Evolutionary conservation across 2,329 filamentous ascomycete genomes (phyloP), one percentile per base, ranked within the genome.

Genomic region (Aspergillus sp.): DNA sequence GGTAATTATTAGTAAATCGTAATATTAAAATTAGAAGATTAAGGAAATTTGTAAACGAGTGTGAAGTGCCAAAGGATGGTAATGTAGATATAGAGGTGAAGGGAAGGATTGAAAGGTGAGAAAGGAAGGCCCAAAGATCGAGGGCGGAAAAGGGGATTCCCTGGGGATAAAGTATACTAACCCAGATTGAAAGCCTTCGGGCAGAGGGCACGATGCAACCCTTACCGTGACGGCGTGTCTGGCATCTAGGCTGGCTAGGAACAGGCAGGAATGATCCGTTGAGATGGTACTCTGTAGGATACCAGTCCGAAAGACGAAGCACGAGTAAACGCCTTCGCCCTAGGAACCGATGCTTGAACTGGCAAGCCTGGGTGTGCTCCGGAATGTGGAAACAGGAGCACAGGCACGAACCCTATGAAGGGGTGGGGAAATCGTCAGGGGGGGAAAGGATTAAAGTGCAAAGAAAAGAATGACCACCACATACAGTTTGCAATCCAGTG

Each of bases 251-350:
- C 72, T 72, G 71, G 69, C 63, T 67, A 68, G 25, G 66, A 65
- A 70, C 65, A 63, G 41, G 41, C 70, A 74, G 75, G 75, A 77
- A 78, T 79, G 73, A 76, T 70, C 70, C 70, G 72, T 67, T 70
- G 71, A 72, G 71, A 67, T 69, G 64, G 12, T 69, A 70, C 67
- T 69, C 67, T 73, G 70, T 59, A 67, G 69, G 68, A 75, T 73
- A 70, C 74, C 70, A 75, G 67, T 71, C 65, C 65, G 59, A 72
- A 67, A 73, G 72, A 72, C 74, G 72, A 77, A 80, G 75, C 61
- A 78, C 78, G 78, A 80, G 74, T 75, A 66, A 80, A 80, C 78
- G 78, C 75, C 77, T 80, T 78, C 77, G 76, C 76, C 73, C 70
- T 74, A 71, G 68, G 70, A 72, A 69, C 67, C 62, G 63, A 70